These are phyloP conservation scores for Zymoseptoria brevis DNA, from an alignment of 2,329 filamentous ascomycete species.

Conservation along the genomic window DNA sequence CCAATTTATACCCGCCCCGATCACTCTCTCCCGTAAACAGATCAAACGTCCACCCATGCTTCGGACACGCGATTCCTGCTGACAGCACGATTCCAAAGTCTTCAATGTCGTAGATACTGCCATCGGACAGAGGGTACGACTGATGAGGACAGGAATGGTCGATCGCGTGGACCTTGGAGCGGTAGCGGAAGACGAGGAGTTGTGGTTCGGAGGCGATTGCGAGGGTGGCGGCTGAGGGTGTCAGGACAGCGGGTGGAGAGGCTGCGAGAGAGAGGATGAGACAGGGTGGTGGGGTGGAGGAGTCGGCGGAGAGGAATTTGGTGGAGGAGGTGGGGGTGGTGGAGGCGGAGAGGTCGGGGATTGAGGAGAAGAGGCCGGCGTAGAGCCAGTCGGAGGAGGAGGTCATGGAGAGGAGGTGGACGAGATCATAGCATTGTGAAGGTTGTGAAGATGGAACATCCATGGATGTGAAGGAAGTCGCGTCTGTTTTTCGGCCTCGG, in stretches of 20 bases:
- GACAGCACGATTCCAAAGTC: constrained; percentile 60
- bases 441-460: no score
- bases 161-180: constrained; percentile 56
- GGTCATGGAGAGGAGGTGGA: neutral
- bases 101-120: constrained; percentile 60
- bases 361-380: constrained; percentile 49
- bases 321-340: constrained; percentile 31
- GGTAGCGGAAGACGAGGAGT: constrained; percentile 58
- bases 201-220: constrained; percentile 42
- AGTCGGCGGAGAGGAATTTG: constrained; percentile 34
- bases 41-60: constrained; percentile 66
- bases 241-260: constrained; percentile 4
- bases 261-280: constrained; percentile 44
- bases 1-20: constrained; percentile 53
- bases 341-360: constrained; percentile 47
- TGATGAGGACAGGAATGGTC: constrained; percentile 67
- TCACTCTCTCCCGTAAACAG: constrained; percentile 55
- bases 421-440: neutral
- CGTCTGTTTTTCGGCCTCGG: neutral
- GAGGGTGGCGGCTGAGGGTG: constrained; percentile 34
- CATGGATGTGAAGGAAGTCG: neutral
- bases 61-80: constrained; percentile 57
- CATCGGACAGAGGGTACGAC: constrained; percentile 57
- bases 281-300: constrained; percentile 33
- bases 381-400: constrained; percentile 41